Evolutionary conservation across 306 rosid genomes (phyloP), one percentile per base, ranked within the genome.

Genomic region (Cucurbita argyrosperma): DNA sequence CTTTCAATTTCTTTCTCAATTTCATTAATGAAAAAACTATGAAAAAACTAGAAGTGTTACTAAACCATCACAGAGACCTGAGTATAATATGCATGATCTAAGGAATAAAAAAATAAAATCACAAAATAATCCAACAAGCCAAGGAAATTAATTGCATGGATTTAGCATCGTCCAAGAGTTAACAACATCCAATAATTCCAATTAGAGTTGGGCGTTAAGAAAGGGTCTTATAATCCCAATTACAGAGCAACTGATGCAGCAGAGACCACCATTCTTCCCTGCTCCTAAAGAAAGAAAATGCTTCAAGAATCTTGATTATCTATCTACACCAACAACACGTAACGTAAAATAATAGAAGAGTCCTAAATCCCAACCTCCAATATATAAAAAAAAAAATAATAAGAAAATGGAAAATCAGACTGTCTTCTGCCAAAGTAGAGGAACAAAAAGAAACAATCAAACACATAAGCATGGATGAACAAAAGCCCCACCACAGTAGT

Each of bases 271-370:
- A 51, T 50, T 51, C 74, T 70, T 70, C 43, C 59, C 15, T 70
- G 74, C 23, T 47, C 45, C 63, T 69, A 4, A 77, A 50, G 62
- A 72, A 72, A 64, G 74, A 43, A 65, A 13, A 18, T 16, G 38
- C 54, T 75, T 77, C 51, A 71, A 70, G 40, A 57, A 56, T 50
- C 78, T 84, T 76, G 66, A 75, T 75, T 59, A 75, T 78, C 79
- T 78, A 80, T 72, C 82, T 78, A 78, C 84, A 80, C 35, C 59
- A 71, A 78, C 42, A 30, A 30, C 35, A 30, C 35, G 35, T 40
- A 62, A 51, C 58, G 76, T 72, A 53, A 65, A 70, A 66, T 49
- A 68, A 49, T 70, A 50, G 74, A 70, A 35, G 26, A 50, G 74
- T 70, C 74, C 74, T 70, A 51, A 70, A 70, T 70, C 74, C 56